Evolutionary conservation across 805 yeast species (phyloP).

Genomic region (Torulaspora microellipsoides): DNA sequence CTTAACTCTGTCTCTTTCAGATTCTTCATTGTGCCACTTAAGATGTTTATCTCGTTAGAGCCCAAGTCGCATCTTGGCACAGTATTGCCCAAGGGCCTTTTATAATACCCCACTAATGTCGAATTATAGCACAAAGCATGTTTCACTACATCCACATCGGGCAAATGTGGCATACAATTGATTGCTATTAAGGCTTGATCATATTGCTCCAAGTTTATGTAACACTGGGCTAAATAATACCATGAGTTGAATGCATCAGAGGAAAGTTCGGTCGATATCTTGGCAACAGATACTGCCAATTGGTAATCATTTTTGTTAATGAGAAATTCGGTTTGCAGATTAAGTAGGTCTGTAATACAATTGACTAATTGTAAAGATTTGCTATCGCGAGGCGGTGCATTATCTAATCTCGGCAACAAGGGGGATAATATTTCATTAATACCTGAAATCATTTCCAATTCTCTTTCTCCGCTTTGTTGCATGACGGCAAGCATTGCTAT

Average conservation of each 20-base stretch:
- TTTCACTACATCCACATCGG: conserved; percentile 21
- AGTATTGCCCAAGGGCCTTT: conserved; percentile 24
- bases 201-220: conserved; percentile 22
- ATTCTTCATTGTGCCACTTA: conserved; percentile 21
- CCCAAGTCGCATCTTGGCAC: conserved; percentile 15
- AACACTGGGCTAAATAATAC: conserved; percentile 28
- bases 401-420: conserved; percentile 17
- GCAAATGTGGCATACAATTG: conserved; percentile 32
- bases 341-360: conserved; percentile 26
- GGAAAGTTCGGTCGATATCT: conserved; percentile 24
- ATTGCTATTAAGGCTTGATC: conserved; percentile 27
- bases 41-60: conserved; percentile 25
- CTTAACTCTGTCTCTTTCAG: conserved; percentile 26
- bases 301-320: conserved; percentile 23
- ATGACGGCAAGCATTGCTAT: conserved; percentile 25
- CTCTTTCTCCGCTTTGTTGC: conserved; percentile 21
- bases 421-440: conserved; percentile 20
- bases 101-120: conserved; percentile 20
- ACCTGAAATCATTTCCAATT: conserved; percentile 20
- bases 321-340: conserved; percentile 28
- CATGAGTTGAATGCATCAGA: conserved; percentile 33
- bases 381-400: conserved; percentile 17
- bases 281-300: conserved; percentile 25
- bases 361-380: conserved; percentile 23
- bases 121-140: conserved; percentile 18